Conservation (phyloP, 768 basidiomycete genomes). For the Wakefieldia striispora region DNA sequence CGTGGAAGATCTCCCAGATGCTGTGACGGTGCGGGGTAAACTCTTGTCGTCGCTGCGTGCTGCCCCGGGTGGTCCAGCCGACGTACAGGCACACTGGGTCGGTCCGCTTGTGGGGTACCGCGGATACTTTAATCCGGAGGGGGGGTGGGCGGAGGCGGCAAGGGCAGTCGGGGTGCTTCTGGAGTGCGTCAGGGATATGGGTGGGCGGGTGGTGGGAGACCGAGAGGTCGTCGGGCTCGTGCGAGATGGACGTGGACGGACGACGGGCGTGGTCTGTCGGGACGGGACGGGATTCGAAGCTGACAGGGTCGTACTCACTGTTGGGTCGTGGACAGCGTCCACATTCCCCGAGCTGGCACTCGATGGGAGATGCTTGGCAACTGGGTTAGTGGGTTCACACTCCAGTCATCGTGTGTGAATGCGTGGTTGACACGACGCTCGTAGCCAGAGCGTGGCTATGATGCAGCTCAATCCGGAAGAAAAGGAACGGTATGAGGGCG, state of each 20-base stretch:
- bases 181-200: conserved; percentile 51
- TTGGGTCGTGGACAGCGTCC: conserved; percentile 86
- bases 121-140: conserved; percentile 73
- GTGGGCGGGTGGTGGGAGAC: conserved; percentile 58
- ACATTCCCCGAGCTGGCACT: conserved; percentile 62
- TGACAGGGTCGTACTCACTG: conserved; percentile 64
- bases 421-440: not conserved
- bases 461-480: conserved; percentile 76
- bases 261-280: conserved; percentile 58
- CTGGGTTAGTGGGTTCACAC: conserved; percentile 54
- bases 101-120: conserved; percentile 22
- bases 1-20: conserved; percentile 32
- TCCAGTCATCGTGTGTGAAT: not conserved
- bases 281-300: conserved; percentile 57
- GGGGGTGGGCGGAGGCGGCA: conserved; percentile 83
- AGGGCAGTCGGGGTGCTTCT: conserved; percentile 60
- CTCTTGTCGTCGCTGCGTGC: conserved; percentile 13
- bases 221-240: conserved; percentile 55
- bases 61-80: not conserved
- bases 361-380: conserved; percentile 59
- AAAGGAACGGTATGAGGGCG: conserved; percentile 53
- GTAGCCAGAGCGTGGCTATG: conserved; percentile 76
- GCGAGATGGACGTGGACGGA: conserved; percentile 37
- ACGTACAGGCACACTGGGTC: conserved; percentile 3
- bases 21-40: conserved; percentile 13